Base-by-base conservation (phyloP, 2,329 filamentous ascomycete species). In the Septoria linicola region DNA sequence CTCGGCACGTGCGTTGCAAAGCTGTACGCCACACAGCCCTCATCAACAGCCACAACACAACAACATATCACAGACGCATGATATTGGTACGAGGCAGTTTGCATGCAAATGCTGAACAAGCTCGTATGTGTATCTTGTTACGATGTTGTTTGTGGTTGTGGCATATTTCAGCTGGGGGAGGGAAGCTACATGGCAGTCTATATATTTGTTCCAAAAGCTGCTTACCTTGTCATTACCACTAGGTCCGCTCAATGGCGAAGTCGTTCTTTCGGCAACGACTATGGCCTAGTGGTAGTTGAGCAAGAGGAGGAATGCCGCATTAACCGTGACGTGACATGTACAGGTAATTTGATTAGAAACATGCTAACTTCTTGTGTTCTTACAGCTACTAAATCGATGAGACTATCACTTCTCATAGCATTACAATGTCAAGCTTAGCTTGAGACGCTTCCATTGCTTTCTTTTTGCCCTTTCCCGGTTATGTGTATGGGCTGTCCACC, bases 141-240 rank as follows among this genome's bases (percentile, higher is more conserved):
- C 41, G 23, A 37, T 20, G 49, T 43, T 35, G 49, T 20, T 43
- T 35, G 49, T 20, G 41, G 40, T 40, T 48, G 40, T 42, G 51
- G 23, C 30, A 30, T 51, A 21, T 43, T 49, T 41, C 35, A 31
- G 46, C 44, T 14, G 21, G 37, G 21, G 41, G 35, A 46, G 53
- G 44, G 39, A 46, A 41, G 32, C 31, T 36, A 10, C 27, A 16
- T 16, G 23, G 16, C 17, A 37, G 34, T 5, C 13, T 8, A 37
- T 46, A 46, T 27, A 36, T 46, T 25, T 20, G 8, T 3, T 17
- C 21, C 17, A 37, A 27, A 6, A 19, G 13, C 20, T 30, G 32
- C 32, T 46, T 17, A 45, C 31, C 35, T 3, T 4, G 3, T 17
- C 27, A 16, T n/a, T 4, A 10, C 13, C 41, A 44, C 41, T 25